Evolutionary conservation across 768 basidiomycete species (phyloP).

Genomic region (Lactarius tabidus): DNA sequence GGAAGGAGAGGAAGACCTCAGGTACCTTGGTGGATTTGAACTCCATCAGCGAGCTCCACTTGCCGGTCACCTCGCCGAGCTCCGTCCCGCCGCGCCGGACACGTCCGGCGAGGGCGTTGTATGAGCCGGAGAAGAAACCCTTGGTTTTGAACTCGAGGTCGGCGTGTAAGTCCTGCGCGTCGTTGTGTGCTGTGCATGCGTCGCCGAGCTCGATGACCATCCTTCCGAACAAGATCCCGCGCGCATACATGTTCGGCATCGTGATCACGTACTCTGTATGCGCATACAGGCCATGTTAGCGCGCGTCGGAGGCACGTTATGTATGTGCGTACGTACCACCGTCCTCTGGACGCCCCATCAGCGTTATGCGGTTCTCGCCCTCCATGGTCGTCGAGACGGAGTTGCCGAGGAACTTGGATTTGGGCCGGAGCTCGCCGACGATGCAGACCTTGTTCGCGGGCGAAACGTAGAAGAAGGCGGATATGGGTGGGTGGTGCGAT

Average conservation of each 20-base stretch:
- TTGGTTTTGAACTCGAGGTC: conserved; percentile 98
- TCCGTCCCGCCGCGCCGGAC: conserved; percentile 62
- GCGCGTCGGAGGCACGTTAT: too few species aligned
- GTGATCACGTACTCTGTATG: conserved; percentile 72
- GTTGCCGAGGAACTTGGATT: conserved; percentile 95
- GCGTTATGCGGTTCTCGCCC: conserved; percentile 83
- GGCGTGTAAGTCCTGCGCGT: conserved; percentile 64
- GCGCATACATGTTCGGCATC: conserved; percentile 98
- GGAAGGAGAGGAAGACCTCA: not conserved
- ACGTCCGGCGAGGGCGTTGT: conserved; percentile 84
- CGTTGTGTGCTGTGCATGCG: conserved; percentile 78
- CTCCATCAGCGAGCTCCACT: conserved; percentile 91
- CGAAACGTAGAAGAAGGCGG: conserved; percentile 93
- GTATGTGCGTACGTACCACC: conserved; percentile 48
- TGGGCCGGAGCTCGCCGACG: conserved; percentile 90
- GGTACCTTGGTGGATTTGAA: conserved; percentile 64
- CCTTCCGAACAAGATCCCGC: conserved; percentile 84
- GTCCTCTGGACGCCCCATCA: conserved; percentile 81
- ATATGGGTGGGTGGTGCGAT: conserved; percentile 92
- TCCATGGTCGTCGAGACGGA: conserved; percentile 96
- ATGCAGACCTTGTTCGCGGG: conserved; percentile 85
- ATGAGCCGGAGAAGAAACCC: conserved; percentile 96
- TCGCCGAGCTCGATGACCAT: conserved; percentile 98
- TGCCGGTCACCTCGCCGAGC: conserved; percentile 82
- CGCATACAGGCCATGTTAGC: not conserved